phyloP scores from a whole-genome alignment of 1,284 basidiomycete genomes.

The Mycosarcoma maydis region DNA sequence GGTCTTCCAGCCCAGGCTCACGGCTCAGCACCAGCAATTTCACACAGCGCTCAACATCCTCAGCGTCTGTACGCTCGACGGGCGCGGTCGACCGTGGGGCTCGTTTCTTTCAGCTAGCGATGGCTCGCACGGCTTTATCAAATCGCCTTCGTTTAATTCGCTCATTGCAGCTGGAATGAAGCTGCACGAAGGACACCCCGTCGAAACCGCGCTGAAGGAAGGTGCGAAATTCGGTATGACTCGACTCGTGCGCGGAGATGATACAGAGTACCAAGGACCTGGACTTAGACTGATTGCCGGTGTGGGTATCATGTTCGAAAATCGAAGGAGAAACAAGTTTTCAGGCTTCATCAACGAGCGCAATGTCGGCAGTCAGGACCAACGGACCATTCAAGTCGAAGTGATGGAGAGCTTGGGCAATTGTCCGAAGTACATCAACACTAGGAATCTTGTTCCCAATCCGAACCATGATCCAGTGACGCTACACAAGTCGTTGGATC shows the following conservation, averaged over 20 bases:
- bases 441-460: conserved; percentile 12
- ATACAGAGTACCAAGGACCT: conserved; percentile 20
- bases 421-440: conserved; percentile 46
- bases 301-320: conserved; percentile 40
- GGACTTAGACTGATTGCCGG: conserved; percentile 31
- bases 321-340: conserved; percentile 36
- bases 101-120: conserved; percentile 18
- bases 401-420: conserved; percentile 39
- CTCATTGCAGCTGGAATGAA: conserved; percentile 20
- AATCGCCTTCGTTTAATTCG: conserved; percentile 22
- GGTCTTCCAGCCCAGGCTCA: conserved; percentile 28
- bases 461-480: conserved; percentile 7
- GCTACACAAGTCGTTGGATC: conserved; percentile 16
- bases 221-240: conserved; percentile 39
- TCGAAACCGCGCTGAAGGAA: conserved; percentile 16
- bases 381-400: conserved; percentile 24
- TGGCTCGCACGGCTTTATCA: conserved; percentile 23
- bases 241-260: conserved; percentile 10
- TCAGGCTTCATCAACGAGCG: conserved; percentile 36
- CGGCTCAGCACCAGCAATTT: conserved; percentile 31
- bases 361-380: conserved; percentile 9
- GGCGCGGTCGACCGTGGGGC: conserved; percentile 28
- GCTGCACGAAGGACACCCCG: conserved; percentile 31
- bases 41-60: conserved; percentile 28
- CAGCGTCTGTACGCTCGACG: conserved; percentile 32